Evolutionary conservation across 2,329 filamentous ascomycete genomes (phyloP), one percentile per base, ranked within the genome.

Genomic region (Paracamarosporium sp.): DNA sequence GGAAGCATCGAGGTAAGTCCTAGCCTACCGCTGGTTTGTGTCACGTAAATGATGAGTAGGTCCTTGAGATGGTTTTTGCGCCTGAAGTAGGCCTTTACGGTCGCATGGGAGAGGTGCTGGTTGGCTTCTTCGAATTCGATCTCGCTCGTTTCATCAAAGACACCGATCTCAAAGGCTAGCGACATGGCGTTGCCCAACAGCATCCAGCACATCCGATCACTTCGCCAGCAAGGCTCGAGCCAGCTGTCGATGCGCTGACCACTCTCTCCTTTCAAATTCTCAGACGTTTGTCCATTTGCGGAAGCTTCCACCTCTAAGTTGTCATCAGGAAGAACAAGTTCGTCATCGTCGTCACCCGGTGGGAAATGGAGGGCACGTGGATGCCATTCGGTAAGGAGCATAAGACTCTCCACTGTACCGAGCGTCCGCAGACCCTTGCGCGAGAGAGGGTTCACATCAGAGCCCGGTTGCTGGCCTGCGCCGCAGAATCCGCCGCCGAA

Each of bases 171-270:
- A 65, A 96, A 96, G 0, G 91, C 92, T 35, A 98, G 82, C 1
- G 93, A 91, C 81, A 94, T 91, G 13, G 92, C 93, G 35, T 93
- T 96, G 70, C 92, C 96, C 28, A 98, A 84, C 13, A 98, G 82
- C 92, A 97, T 97, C 94, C 94, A 97, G 72, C 92, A 96, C 91
- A 97, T 96, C 53, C 93, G 90, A 70, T 97, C 94, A 58, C 80
- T 82, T 67, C 94, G 86, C 92, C 94, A 97, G 8, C 92, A 94
- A 2, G 95, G 95, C 75, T 99, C 95, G 4, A 98, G 86, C 92
- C 95, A 98, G 74, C 92, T 94, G 72, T 97, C 93, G 62, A 97
- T 95, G 27, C 93, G 84, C 74, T 91, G 89, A 9, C 92, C 92
- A 43, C 92, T 91, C 20, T 92, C 85, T n/a, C 87, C 86, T 28